Evolutionary conservation across 352 stramenopile species (phyloP), one percentile per base, ranked within the genome.

Genomic region (Pythium aquatile): DNA sequence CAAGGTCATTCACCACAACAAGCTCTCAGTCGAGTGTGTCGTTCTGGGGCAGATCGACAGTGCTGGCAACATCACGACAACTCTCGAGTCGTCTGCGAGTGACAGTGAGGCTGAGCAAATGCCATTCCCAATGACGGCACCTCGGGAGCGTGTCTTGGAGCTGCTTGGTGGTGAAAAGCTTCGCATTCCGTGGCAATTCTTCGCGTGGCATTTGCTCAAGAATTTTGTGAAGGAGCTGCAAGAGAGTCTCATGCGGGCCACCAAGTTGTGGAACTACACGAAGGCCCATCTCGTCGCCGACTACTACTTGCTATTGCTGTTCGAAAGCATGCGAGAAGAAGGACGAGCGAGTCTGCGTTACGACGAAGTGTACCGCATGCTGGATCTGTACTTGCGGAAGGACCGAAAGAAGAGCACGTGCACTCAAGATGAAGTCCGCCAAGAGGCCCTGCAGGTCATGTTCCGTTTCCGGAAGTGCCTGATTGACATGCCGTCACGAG

Each of bases 401-500:
- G 85, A 96, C 70, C 82, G 81, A 30, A 81, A 84, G 51, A 87
- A 81, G 47, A 77, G 79, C 9, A 65, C 85, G 44, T 88, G 77
- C 28, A 88, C 81, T 2, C 84, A 93, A 70, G 74, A 71, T 0
- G 81, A 94, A 70, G 85, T 96, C 44, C 79, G 77, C 8, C 74
- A 83, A 9, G 87, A 94, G 67, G 78, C 87, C 11, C 65, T 93
- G 30, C 78, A 93, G n/a, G 83, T 96, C 52, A 94, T 94, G 87
- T 94, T 91, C 52, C 85, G 87, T 20, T 96, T 96, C 81, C 82
- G 84, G 14, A 92, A 90, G 60, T 93, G 83, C 61, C 70, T 96
- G 13, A 96, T 94, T 20, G 87, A 94, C 55, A 96, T 96, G 87
- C 87, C 87, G 39, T 94, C 85, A 44, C 83, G 87, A 57, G 87